Base-by-base conservation (phyloP, 345 rosid genomes). In the Raphanus raphanistrum region DNA sequence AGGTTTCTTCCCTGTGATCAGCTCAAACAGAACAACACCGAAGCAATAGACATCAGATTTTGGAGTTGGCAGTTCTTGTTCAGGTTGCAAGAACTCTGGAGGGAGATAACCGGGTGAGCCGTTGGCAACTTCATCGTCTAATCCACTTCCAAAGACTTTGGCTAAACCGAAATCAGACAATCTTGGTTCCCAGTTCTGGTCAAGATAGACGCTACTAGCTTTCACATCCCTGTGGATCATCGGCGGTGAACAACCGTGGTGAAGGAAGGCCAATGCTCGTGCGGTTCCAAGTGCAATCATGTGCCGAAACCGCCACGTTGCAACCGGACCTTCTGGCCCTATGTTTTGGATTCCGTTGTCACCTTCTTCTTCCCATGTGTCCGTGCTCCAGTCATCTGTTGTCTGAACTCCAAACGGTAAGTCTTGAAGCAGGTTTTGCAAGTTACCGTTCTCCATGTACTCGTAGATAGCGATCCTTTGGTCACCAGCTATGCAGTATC, bases 381-480 rank as follows among this genome's bases (percentile, higher is more conserved):
- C 97, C 0, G 81, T 83, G 84, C 90, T 89, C 98, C 98, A 94
- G 68, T 91, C 97, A 43, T 94, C 97, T 0, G 92, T 88, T 38
- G 80, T 79, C 55, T 89, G 97, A 79, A 89, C 80, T 48, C 93
- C 95, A 26, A 94, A 95, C 0, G 97, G 98, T 76, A 94, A 78
- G 81, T 94, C 97, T 27, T 90, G 88, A 66, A 94, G 92, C 83
- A 92, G 72, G 80, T 89, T 90, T 81, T 92, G 97, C 87, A 94
- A 82, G 91, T 89, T 94, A 36, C 98, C 98, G 1, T 94, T 90
- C 87, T 92, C 97, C 98, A 94, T 94, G 75, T 92, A 94, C 78
- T 94, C 95, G 43, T 94, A 94, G 8, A 94, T 90, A 10, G 97
- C 97, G 27, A 94, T 94, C 85, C 97, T 83, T 78, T 94, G 98